Percentiles rank a stretch among this genome's conserved stretches.
Evolutionary conservation across 179 eudicot species (phyloP).

Genomic region (Actinidia chinensis): DNA sequence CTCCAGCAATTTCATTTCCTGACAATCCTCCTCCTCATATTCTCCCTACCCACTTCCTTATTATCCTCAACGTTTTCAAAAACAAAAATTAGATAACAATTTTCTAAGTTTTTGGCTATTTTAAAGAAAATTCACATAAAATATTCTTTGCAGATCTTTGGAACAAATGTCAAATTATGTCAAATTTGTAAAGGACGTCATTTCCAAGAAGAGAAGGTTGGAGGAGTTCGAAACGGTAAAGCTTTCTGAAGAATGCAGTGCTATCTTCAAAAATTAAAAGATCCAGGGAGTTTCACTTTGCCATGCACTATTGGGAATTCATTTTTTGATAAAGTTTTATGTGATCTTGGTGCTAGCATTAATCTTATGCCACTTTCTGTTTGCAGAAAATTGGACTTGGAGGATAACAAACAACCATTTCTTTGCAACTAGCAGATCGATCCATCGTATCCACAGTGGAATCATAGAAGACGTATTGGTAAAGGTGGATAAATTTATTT

Average conservation of each 20-base stretch:
- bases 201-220: neutral
- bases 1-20: neutral
- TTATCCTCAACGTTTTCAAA: neutral
- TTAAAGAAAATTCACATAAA: neutral
- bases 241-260: neutral
- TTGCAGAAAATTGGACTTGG: neutral
- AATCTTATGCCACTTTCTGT: neutral
- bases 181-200: neutral
- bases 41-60: neutral
- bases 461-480: slow-evolving; percentile 21
- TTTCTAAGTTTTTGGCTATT: neutral
- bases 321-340: neutral
- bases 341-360: neutral
- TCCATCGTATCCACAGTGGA: slow-evolving; percentile 11
- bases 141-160: neutral
- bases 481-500: slow-evolving; percentile 15
- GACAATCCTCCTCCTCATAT: neutral
- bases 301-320: slow-evolving; percentile 6
- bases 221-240: neutral
- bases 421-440: slow-evolving; percentile 4
- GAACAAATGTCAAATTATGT: neutral
- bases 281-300: slow-evolving; percentile 10
- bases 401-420: neutral
- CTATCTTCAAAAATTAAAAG: neutral
- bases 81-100: neutral